Conservation (phyloP, 2,329 filamentous ascomycete genomes). For the Colletotrichum australisinense region DNA sequence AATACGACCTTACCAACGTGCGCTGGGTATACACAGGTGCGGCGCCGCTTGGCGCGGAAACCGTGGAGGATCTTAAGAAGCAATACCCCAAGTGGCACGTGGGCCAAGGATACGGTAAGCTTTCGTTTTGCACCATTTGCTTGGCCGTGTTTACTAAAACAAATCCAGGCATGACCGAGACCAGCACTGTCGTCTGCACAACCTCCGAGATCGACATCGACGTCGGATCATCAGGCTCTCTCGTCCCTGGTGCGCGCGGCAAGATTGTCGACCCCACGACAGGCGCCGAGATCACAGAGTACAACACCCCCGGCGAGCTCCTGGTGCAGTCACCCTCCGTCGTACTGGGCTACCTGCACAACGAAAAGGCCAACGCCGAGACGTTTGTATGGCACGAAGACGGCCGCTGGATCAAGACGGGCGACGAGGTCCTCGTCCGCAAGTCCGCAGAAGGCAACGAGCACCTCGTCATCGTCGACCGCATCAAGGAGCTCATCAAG, state of each 20-base stretch:
- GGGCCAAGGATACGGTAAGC: slow-evolving; percentile 77
- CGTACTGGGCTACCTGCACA: slow-evolving; percentile 87
- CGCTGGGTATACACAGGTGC: slow-evolving; percentile 76
- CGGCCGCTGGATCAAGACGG: slow-evolving; percentile 83
- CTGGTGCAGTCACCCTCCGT: slow-evolving; percentile 82
- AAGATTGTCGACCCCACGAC: slow-evolving; percentile 73
- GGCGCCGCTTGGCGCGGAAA: slow-evolving; percentile 78
- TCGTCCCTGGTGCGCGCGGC: slow-evolving; percentile 72
- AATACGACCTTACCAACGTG: slow-evolving; percentile 79
- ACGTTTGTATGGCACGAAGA: slow-evolving; percentile 78
- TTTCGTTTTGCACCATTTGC: not conserved
- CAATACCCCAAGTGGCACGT: slow-evolving; percentile 74
- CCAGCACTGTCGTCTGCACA: slow-evolving; percentile 72
- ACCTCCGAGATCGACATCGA: slow-evolving; percentile 70
- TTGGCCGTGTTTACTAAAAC: not conserved
- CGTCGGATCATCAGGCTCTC: slow-evolving; percentile 75
- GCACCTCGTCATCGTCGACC: slow-evolving; percentile 87
- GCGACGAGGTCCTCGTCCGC: slow-evolving; percentile 79
- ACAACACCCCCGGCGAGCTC: slow-evolving; percentile 83
- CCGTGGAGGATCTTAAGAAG: slow-evolving; percentile 69
- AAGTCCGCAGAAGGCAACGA: slow-evolving; percentile 74
- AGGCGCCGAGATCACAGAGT: slow-evolving; percentile 74
- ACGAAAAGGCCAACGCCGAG: slow-evolving; percentile 83
- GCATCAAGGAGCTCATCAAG: slow-evolving; percentile 78
- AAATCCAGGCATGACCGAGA: slow-evolving; percentile 75